A percentile compares a stretch with the other conserved stretches of the same genome.
Evolutionary conservation across 257 asterid species (phyloP).

Genomic region (Solanum peruvianum): DNA sequence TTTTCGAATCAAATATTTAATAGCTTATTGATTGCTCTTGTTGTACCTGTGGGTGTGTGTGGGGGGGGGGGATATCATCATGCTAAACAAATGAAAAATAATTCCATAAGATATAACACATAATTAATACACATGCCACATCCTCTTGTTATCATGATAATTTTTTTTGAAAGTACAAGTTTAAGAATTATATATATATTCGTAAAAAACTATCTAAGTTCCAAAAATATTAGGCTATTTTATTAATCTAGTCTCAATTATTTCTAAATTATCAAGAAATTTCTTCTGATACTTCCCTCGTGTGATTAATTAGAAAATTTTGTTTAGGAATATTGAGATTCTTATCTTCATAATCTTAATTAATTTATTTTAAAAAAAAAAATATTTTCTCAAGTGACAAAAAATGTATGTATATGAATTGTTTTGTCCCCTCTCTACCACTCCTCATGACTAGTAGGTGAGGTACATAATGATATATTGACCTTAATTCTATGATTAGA

Average conservation of each 20-base stretch:
- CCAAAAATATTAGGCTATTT: not conserved
- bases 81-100: not conserved
- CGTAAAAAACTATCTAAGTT: not conserved
- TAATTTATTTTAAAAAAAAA: not conserved
- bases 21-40: too few species aligned
- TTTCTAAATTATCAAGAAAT: not conserved
- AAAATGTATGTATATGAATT: not conserved
- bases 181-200: not conserved
- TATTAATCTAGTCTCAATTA: not conserved
- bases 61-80: not conserved
- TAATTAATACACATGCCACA: not conserved
- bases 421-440: slow-evolving; percentile 5
- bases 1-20: too few species aligned
- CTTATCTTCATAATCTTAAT: not conserved
- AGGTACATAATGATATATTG: not conserved
- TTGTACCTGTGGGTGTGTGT: too few species aligned
- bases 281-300: not conserved
- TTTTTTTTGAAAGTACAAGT: not conserved
- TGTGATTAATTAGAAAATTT: not conserved
- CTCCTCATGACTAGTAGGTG: not conserved
- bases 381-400: not conserved
- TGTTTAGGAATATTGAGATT: not conserved
- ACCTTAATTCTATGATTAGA: not conserved
- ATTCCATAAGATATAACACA: not conserved
- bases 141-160: not conserved